These are phyloP conservation scores for Vigna angularis DNA, from an alignment of 306 rosid species.

Conservation along the genomic window DNA sequence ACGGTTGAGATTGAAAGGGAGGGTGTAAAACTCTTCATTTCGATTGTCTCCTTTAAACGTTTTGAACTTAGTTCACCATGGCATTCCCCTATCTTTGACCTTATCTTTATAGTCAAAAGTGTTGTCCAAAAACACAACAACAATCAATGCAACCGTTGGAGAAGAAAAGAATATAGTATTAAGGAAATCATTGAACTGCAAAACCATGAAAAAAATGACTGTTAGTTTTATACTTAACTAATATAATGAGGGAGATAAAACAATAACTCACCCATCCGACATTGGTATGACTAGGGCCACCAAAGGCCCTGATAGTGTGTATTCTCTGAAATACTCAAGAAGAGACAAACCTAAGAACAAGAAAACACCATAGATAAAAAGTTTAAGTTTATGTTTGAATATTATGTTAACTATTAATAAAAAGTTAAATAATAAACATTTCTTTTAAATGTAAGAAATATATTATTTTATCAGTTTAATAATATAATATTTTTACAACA, in stretches of 20 bases:
- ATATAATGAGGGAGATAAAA: too few species aligned
- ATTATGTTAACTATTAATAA: too few species aligned
- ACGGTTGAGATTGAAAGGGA: slow-evolving; percentile 93
- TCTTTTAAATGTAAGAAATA: too few species aligned
- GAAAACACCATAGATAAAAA: too few species aligned
- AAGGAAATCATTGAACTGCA: slow-evolving; percentile 89
- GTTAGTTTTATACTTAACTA: too few species aligned
- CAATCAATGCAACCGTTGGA: slow-evolving; percentile 77
- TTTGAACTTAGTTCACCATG: slow-evolving; percentile 94
- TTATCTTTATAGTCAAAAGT: slow-evolving; percentile 47
- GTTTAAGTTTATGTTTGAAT: too few species aligned
- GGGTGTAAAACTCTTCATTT: slow-evolving; percentile 90
- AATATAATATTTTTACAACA: too few species aligned
- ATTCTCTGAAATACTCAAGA: slow-evolving; percentile 60
- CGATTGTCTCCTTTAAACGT: slow-evolving; percentile 79
- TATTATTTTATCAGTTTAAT: too few species aligned
- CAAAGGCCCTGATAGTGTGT: slow-evolving; percentile 73
- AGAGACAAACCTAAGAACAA: too few species aligned
- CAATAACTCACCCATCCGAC: slow-evolving; percentile 91
- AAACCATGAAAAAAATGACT: slow-evolving; percentile 6
- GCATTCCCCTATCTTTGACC: slow-evolving; percentile 94
- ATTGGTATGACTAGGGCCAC: slow-evolving; percentile 84
- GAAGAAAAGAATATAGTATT: slow-evolving; percentile 91
- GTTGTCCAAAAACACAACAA: slow-evolving; percentile 79
- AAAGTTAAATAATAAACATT: too few species aligned